Conservation (phyloP, 2,329 filamentous ascomycete genomes). For the Exophiala mesophila region DNA sequence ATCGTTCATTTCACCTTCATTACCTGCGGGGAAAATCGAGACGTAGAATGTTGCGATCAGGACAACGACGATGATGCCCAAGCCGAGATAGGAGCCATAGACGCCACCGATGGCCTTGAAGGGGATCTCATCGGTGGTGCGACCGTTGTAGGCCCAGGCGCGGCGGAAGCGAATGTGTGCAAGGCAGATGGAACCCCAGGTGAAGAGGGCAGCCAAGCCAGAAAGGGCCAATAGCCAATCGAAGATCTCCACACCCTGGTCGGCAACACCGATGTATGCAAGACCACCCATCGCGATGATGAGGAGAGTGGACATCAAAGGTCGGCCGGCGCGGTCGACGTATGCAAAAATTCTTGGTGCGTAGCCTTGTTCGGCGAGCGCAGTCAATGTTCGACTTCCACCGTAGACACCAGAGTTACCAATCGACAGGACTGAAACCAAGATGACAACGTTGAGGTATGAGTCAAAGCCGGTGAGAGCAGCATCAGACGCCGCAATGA, state of each 20-base stretch:
- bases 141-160: constrained; percentile 67
- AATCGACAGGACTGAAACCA: constrained; percentile 56
- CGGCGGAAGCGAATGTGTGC: constrained; percentile 78
- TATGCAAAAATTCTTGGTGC: constrained; percentile 42
- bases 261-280: constrained; percentile 36
- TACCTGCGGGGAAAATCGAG: constrained; percentile 9
- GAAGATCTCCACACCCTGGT: constrained; percentile 50
- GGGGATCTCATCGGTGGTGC: constrained; percentile 69
- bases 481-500: constrained; percentile 58
- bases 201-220: constrained; percentile 58
- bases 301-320: constrained; percentile 36
- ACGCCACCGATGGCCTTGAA: constrained; percentile 77
- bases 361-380: constrained; percentile 44
- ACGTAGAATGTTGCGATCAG: constrained; percentile 1
- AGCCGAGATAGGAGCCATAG: constrained; percentile 72
- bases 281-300: constrained; percentile 38
- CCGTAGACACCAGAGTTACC: constrained; percentile 56
- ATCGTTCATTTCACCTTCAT: constrained; percentile 13
- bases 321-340: constrained; percentile 42
- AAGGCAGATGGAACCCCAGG: constrained; percentile 61
- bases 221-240: constrained; percentile 62
- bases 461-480: constrained; percentile 57
- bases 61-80: constrained; percentile 45
- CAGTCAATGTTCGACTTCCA: constrained; percentile 53
- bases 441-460: constrained; percentile 64